phyloP scores from a whole-genome alignment of 768 basidiomycete species.

The Coprinellus micaceus region DNA sequence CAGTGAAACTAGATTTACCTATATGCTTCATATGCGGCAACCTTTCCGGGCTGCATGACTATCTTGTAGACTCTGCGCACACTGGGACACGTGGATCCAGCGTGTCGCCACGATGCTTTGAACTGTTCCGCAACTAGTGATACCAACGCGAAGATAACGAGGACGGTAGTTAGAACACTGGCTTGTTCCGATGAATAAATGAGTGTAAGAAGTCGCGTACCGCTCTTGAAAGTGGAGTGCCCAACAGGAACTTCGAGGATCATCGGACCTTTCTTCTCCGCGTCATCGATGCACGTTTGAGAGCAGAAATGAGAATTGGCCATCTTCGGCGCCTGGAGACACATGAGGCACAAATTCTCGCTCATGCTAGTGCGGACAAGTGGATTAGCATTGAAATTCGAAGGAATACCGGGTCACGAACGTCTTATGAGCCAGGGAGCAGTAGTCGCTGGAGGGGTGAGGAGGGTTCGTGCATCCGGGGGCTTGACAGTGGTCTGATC shows the following conservation, averaged over 20 bases:
- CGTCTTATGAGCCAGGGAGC: constrained; percentile 51
- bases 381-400: too few relatives aligned
- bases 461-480: constrained; percentile 45
- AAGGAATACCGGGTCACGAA: constrained; percentile 16
- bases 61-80: constrained; percentile 67
- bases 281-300: constrained; percentile 50
- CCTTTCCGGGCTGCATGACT: constrained; percentile 42
- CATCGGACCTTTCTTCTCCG: constrained; percentile 50
- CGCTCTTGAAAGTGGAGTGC: constrained; percentile 63
- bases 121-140: constrained; percentile 60
- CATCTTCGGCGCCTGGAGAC: constrained; percentile 52
- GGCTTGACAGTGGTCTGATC: constrained; percentile 36
- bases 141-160: constrained; percentile 1
- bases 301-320: constrained; percentile 61
- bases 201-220: constrained; percentile 31
- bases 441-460: constrained; percentile 42
- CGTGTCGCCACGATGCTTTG: constrained; percentile 65
- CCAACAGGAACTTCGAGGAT: constrained; percentile 56
- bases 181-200: background rate
- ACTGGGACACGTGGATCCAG: constrained; percentile 47
- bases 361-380: too few relatives aligned
- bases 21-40: constrained; percentile 59
- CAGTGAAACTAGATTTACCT: constrained; percentile 31
- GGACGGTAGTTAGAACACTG: background rate
- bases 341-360: constrained; percentile 56